Evolutionary conservation across 78 protist species (phyloP), one percentile per base, ranked within the genome.

Genomic region (Monocercomonoides exilis): DNA sequence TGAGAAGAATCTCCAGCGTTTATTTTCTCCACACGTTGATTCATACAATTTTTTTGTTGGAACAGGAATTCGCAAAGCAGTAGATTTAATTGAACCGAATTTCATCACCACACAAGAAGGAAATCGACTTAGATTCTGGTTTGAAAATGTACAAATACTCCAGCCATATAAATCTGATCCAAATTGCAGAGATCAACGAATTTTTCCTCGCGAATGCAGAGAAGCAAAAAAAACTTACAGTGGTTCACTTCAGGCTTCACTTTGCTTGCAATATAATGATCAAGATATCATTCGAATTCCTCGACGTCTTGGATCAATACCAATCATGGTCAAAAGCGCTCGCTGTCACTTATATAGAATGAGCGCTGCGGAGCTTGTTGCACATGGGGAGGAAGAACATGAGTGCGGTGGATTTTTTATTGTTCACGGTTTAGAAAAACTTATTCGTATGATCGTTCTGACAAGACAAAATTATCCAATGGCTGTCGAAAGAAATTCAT

Each of bases 381-480:
- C 0, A 32, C 1, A 0, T 29, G 32, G 45, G 2, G 96, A 95
- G 80, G 96, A 95, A 77, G 54, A 41, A 33, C 2, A 32, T 77
- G 97, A 95, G 80, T 1, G 80, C 34, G 99, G 99, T 0, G 99
- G 99, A 32, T 96, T 93, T 91, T 97, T 96, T 84, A 90, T 98
- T 80, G 44, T 92, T 80, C 90, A 94, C 70, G 99, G 99, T 38
- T 46, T 77, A 81, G 99, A 97, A 82, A 91, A 92, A 42, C 43
- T 93, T 4, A 33, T 94, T 41, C 97, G 99, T n/a, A 29, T 96
- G 91, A 84, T 97, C 43, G 85, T 96, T 42, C 42, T 87, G 84
- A 91, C 87, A 34, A 91, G 97, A 0, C 89, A 96, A 32, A 90
- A 96, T 88, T 38, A 86, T 77, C 45, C 54, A 6, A 79, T 94